Percentiles rank a stretch among this genome's conserved stretches.
Conservation (phyloP, 1,284 basidiomycete species). For the Puccinia coronata region DNA sequence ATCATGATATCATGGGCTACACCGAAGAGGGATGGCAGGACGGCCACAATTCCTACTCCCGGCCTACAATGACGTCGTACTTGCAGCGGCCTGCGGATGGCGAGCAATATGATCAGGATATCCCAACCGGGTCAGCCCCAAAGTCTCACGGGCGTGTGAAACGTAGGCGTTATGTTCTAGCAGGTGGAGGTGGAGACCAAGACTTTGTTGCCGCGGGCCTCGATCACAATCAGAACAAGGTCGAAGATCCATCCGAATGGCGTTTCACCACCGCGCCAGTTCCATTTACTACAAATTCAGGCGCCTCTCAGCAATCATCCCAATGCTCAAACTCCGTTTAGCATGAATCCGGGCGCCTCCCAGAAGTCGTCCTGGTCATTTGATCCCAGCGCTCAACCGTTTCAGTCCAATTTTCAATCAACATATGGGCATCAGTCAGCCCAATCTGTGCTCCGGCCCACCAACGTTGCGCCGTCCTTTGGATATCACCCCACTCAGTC, state of each 20-base stretch:
- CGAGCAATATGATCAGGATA: background rate
- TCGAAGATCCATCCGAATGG: background rate
- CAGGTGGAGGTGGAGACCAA: background rate
- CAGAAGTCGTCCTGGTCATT: too few relatives aligned
- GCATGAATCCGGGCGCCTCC: too few relatives aligned
- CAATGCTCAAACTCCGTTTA: background rate
- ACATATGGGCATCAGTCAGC: background rate
- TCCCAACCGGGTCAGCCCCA: background rate
- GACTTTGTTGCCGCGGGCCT: background rate
- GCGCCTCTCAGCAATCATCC: background rate
- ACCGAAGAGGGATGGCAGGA: conserved; percentile 4
- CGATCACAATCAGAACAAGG: background rate
- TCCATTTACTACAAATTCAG: background rate
- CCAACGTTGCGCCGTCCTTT: background rate
- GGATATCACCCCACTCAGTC: conserved; percentile 1
- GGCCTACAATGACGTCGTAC: background rate
- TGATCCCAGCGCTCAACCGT: too few relatives aligned
- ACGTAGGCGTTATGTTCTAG: conserved; percentile 5
- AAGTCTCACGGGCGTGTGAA: background rate
- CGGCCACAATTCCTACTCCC: background rate
- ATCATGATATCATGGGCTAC: background rate
- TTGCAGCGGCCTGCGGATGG: conserved; percentile 12
- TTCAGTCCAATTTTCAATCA: background rate
- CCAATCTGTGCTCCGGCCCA: background rate
- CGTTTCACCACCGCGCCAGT: conserved; percentile 14